Percentiles rank a stretch among this genome's conserved stretches.
phyloP scores from a whole-genome alignment of 768 basidiomycete species.

The Trametes punicea region DNA sequence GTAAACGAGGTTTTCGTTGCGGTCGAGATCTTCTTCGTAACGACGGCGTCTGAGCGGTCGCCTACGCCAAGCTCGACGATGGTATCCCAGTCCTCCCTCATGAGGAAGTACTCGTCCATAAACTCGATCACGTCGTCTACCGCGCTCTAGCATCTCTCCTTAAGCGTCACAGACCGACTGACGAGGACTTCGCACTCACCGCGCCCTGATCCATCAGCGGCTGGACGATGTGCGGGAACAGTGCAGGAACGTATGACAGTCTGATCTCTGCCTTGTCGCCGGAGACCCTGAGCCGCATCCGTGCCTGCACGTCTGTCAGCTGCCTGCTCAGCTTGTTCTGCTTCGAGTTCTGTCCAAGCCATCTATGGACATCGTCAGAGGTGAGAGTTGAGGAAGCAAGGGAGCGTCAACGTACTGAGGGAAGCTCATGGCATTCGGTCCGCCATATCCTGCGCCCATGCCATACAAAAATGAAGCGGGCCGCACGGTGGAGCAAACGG shows the following conservation, averaged over 20 bases:
- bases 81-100: constrained; percentile 96
- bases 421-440: constrained; percentile 68
- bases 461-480: constrained; percentile 88
- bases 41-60: constrained; percentile 63
- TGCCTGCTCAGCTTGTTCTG: constrained; percentile 76
- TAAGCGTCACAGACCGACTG: too few species aligned
- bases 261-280: constrained; percentile 89
- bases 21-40: constrained; percentile 80
- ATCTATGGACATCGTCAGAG: constrained; percentile 49
- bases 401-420: constrained; percentile 61
- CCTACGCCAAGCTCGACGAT: constrained; percentile 92
- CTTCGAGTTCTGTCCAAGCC: constrained; percentile 98
- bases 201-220: constrained; percentile 73
- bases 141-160: constrained; percentile 58
- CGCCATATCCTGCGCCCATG: constrained; percentile 57
- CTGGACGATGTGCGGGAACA: constrained; percentile 75
- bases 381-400: too few species aligned
- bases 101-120: constrained; percentile 95
- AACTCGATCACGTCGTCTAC: constrained; percentile 77
- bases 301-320: constrained; percentile 86
- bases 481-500: constrained; percentile 82
- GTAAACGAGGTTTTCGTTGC: constrained; percentile 86
- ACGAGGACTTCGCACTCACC: constrained; percentile 47
- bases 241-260: constrained; percentile 86
- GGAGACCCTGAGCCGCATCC: constrained; percentile 92